phyloP scores from a whole-genome alignment of 23 red algal species.

The Cyanidiococcus yangmingshanensis region DNA sequence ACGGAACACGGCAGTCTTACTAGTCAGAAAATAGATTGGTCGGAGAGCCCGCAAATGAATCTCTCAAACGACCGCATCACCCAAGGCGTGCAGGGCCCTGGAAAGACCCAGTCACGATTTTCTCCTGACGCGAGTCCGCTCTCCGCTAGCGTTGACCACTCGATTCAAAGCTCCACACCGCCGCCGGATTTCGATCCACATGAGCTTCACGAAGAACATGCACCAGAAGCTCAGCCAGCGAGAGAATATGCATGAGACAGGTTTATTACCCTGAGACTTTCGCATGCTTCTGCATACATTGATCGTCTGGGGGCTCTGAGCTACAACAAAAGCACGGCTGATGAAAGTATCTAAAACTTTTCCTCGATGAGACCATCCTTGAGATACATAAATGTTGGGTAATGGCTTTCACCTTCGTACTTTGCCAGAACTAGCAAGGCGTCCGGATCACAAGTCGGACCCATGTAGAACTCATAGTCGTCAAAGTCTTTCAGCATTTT shows the following conservation, averaged over 20 bases:
- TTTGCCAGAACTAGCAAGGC: constrained; percentile 31
- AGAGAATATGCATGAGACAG: not conserved
- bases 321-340: not conserved
- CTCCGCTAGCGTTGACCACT: not conserved
- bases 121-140: not conserved
- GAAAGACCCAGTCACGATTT: not conserved
- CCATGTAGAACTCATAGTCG: constrained; percentile 54
- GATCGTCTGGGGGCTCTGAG: not conserved
- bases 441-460: constrained; percentile 32
- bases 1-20: not conserved
- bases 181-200: not conserved
- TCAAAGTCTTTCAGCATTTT: constrained; percentile 44
- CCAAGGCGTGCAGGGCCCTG: not conserved
- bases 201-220: not conserved
- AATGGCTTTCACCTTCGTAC: constrained; percentile 27
- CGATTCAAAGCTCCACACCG: not conserved
- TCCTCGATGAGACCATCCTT: constrained; percentile 34
- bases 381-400: constrained; percentile 40
- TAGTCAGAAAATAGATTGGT: not conserved
- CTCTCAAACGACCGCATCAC: not conserved
- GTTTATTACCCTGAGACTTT: not conserved
- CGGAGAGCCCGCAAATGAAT: not conserved
- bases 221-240: not conserved
- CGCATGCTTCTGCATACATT: not conserved
- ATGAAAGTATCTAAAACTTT: constrained; percentile 24